Conservation (phyloP, 768 basidiomycete genomes). For the Gloeopeniophorella convolvens region DNA sequence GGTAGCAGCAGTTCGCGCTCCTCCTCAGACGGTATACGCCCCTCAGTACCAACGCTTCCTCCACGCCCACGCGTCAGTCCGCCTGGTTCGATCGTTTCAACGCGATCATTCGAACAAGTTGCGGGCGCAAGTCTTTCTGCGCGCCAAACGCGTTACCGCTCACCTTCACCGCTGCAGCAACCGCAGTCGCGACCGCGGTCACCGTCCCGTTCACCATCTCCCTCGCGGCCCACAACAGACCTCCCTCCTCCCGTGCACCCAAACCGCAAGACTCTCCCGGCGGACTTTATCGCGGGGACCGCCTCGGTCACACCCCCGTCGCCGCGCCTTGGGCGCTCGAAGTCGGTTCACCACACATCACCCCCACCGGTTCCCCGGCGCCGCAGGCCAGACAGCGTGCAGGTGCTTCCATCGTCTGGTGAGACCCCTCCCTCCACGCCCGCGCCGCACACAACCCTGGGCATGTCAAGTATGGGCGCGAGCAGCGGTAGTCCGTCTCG, state of each 20-base stretch:
- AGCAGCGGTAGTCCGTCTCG: slow-evolving; percentile 16
- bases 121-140: slow-evolving; percentile 30
- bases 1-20: slow-evolving; percentile 14
- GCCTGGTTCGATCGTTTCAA: slow-evolving; percentile 30
- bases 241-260: slow-evolving; percentile 48
- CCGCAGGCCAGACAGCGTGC: slow-evolving; percentile 60
- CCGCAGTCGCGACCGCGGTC: background rate
- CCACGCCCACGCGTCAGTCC: slow-evolving; percentile 31
- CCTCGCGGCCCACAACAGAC: slow-evolving; percentile 29
- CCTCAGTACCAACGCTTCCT: slow-evolving; percentile 31
- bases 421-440: background rate
- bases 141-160: background rate
- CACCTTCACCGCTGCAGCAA: slow-evolving; percentile 6
- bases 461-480: slow-evolving; percentile 9
- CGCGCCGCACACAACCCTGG: slow-evolving; percentile 13
- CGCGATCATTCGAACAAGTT: slow-evolving; percentile 37
- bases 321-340: slow-evolving; percentile 44
- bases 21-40: slow-evolving; percentile 21
- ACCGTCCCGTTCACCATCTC: slow-evolving; percentile 20
- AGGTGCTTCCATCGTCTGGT: slow-evolving; percentile 29
- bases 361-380: slow-evolving; percentile 35
- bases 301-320: slow-evolving; percentile 22
- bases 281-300: slow-evolving; percentile 12
- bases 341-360: slow-evolving; percentile 45
- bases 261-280: slow-evolving; percentile 34